phyloP scores from a whole-genome alignment of 2,329 filamentous ascomycete species.

The Trematosphaeria pertusa region DNA sequence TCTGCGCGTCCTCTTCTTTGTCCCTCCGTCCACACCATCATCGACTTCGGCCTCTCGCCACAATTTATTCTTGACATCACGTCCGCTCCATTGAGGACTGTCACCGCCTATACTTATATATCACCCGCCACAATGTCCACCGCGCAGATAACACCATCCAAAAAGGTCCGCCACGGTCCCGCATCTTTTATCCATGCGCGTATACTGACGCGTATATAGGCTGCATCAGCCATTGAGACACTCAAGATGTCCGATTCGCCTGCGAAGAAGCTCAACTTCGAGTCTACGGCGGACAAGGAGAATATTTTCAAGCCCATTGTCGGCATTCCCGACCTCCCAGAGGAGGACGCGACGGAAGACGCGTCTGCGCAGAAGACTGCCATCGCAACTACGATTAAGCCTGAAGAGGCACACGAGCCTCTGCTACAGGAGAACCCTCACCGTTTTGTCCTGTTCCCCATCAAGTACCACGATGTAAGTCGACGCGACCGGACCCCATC shows the following conservation, averaged over 20 bases:
- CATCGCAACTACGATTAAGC: constrained; percentile 62
- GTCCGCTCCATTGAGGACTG: constrained; percentile 19
- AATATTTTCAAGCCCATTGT: constrained; percentile 70
- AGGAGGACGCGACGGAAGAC: constrained; percentile 54
- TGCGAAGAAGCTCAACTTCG: constrained; percentile 86
- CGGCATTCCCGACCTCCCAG: constrained; percentile 55
- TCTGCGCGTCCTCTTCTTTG: constrained; percentile 23
- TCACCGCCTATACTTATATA: constrained; percentile 15
- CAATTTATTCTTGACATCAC: constrained; percentile 24
- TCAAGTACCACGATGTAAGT: constrained; percentile 98
- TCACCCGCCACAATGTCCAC: constrained; percentile 69
- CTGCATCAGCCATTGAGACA: constrained; percentile 82
- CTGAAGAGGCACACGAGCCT: constrained; percentile 82
- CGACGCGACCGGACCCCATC: constrained; percentile 63
- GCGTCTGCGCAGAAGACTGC: too few species aligned
- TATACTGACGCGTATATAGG: constrained; percentile 63
- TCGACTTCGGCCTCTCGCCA: constrained; percentile 23
- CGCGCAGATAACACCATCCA: constrained; percentile 73
- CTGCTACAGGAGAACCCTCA: constrained; percentile 94
- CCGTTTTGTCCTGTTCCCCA: constrained; percentile 96
- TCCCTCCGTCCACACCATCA: constrained; percentile 34
- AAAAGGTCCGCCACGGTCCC: constrained; percentile 64
- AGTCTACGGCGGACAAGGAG: constrained; percentile 75
- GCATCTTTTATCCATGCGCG: constrained; percentile 35
- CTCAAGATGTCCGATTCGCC: constrained; percentile 90